Conservation (phyloP, 495 filamentous ascomycete species). For the Cenococcum geophilum region DNA sequence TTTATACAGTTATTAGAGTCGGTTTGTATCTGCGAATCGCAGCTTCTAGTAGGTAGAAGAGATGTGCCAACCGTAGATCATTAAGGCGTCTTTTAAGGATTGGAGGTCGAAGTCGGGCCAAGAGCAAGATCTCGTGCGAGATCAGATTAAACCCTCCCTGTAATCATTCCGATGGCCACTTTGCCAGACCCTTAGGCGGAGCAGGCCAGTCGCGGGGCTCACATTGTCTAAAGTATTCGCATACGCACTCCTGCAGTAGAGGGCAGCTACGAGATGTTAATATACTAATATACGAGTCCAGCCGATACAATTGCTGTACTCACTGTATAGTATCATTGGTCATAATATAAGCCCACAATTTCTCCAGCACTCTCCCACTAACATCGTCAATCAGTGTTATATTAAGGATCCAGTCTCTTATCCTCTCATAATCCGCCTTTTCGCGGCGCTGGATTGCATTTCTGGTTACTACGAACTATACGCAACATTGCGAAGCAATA, state of each 20-base stretch:
- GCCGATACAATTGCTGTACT: background rate
- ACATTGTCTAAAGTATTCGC: slow-evolving; percentile 15
- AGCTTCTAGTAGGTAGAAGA: no score
- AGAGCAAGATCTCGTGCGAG: no score
- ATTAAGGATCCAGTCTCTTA: slow-evolving; percentile 60
- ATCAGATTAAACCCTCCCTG: background rate
- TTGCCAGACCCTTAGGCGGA: slow-evolving; percentile 9
- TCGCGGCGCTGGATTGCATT: slow-evolving; percentile 46
- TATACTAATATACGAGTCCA: background rate
- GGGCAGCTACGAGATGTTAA: slow-evolving; percentile 2
- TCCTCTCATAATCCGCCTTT: slow-evolving; percentile 51
- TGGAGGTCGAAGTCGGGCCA: no score
- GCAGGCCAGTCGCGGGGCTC: slow-evolving; percentile 4
- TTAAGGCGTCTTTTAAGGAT: no score
- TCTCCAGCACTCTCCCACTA: slow-evolving; percentile 65
- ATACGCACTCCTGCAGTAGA: slow-evolving; percentile 9
- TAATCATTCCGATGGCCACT: slow-evolving; percentile 5
- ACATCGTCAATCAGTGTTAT: slow-evolving; percentile 58
- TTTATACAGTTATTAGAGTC: no score
- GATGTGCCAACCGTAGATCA: no score
- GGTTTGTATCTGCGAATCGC: no score
- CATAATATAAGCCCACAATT: slow-evolving; percentile 48
- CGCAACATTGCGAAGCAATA: slow-evolving; percentile 49
- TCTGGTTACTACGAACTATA: slow-evolving; percentile 52
- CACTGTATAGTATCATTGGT: slow-evolving; percentile 11